Evolutionary conservation across 1,139 yeast genomes (phyloP).

Genomic region (Blastobotrys apis): DNA sequence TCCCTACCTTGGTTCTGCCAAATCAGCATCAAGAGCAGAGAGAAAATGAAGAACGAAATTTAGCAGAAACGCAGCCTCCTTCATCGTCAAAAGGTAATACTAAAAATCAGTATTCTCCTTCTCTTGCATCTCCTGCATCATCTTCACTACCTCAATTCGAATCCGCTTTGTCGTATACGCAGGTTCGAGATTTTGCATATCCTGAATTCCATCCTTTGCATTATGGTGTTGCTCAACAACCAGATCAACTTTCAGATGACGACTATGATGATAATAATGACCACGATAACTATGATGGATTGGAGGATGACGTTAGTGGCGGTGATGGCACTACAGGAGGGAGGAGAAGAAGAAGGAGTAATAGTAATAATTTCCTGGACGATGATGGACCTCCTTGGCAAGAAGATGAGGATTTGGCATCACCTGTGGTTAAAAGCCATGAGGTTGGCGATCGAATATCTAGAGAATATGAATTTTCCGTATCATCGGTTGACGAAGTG

Average conservation of each 20-base stretch:
- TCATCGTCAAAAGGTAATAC: background rate
- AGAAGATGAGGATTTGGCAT: slow-evolving; percentile 31
- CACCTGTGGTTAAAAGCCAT: slow-evolving; percentile 26
- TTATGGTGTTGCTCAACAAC: slow-evolving; percentile 44
- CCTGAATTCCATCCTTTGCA: slow-evolving; percentile 60
- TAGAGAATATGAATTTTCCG: slow-evolving; percentile 34
- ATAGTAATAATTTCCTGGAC: too few relatives aligned
- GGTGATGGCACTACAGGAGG: slow-evolving; percentile 7
- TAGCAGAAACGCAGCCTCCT: too few relatives aligned
- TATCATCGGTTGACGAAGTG: slow-evolving; percentile 39
- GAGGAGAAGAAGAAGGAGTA: too few relatives aligned
- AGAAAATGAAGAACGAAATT: background rate
- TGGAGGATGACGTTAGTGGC: slow-evolving; percentile 26
- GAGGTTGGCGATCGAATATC: slow-evolving; percentile 32
- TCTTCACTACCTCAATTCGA: slow-evolving; percentile 27
- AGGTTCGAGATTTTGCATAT: slow-evolving; percentile 78
- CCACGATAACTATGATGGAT: slow-evolving; percentile 18
- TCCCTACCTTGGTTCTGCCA: background rate
- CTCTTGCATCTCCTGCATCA: background rate
- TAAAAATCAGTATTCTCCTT: background rate
- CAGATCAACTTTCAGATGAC: slow-evolving; percentile 17
- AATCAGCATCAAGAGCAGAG: background rate
- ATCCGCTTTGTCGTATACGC: slow-evolving; percentile 37
- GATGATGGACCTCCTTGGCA: slow-evolving; percentile 37
- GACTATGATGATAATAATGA: slow-evolving; percentile 12